These are phyloP conservation scores for Globisporangium camurandrum DNA, from an alignment of 352 stramenopile genomes.

Conservation along the genomic window DNA sequence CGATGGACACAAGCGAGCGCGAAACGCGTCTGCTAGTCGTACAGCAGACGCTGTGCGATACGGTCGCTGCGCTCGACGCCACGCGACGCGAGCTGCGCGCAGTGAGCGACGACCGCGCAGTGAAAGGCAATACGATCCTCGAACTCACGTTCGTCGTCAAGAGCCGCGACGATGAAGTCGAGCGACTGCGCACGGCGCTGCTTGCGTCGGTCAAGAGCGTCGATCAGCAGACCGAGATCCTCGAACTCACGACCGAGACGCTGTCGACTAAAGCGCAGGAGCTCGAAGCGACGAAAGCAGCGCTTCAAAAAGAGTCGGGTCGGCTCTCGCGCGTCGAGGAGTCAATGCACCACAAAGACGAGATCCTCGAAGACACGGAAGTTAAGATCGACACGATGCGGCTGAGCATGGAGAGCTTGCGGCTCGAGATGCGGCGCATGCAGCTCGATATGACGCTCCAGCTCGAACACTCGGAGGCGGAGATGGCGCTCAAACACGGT, in stretches of 20 bases:
- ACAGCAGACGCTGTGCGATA: slow-evolving; percentile 13
- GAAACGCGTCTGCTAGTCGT: slow-evolving; percentile 22
- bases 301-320: slow-evolving; percentile 46
- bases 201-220: slow-evolving; percentile 47
- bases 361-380: slow-evolving; percentile 50
- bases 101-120: slow-evolving; percentile 30
- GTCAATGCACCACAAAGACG: slow-evolving; percentile 52
- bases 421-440: slow-evolving; percentile 60
- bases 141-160: slow-evolving; percentile 76
- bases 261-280: slow-evolving; percentile 55
- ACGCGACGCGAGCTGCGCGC: slow-evolving; percentile 20
- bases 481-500: slow-evolving; percentile 69
- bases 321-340: slow-evolving; percentile 48
- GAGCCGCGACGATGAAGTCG: slow-evolving; percentile 61
- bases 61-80: slow-evolving; percentile 17
- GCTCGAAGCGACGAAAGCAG: slow-evolving; percentile 43
- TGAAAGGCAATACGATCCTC: slow-evolving; percentile 53
- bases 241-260: slow-evolving; percentile 52
- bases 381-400: slow-evolving; percentile 61
- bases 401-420: slow-evolving; percentile 43
- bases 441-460: slow-evolving; percentile 74
- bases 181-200: slow-evolving; percentile 37
- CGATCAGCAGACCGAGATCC: slow-evolving; percentile 56
- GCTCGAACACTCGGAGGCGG: slow-evolving; percentile 46
- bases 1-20: slow-evolving; percentile 32